These are phyloP conservation scores for Neonectria coccinea DNA, from an alignment of 2,329 filamentous ascomycete species.

Conservation along the genomic window DNA sequence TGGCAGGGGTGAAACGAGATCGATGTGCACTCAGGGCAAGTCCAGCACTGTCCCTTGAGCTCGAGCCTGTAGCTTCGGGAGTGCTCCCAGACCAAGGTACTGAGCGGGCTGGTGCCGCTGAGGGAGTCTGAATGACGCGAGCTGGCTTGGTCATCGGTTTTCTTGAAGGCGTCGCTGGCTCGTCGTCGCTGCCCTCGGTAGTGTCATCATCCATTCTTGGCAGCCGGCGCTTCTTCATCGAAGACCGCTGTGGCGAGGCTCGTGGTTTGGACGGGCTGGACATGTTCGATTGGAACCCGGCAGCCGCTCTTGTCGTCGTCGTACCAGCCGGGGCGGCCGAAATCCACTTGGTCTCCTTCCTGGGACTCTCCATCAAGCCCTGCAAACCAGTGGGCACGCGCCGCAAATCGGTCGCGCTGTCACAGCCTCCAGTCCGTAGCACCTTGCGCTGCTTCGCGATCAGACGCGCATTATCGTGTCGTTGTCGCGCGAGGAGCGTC, in stretches of 20 bases:
- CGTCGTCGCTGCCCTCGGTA: constrained; percentile 33
- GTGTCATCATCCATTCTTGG: constrained; percentile 31
- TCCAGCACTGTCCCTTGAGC: constrained; percentile 20
- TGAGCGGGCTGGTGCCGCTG: constrained; percentile 28
- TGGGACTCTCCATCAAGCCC: constrained; percentile 58
- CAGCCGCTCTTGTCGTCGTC: constrained; percentile 44
- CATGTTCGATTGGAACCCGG: constrained; percentile 42
- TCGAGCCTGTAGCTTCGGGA: constrained; percentile 26
- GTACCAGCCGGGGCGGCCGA: constrained; percentile 37
- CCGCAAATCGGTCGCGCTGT: constrained; percentile 29
- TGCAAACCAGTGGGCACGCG: constrained; percentile 52
- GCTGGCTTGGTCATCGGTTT: constrained; percentile 18
- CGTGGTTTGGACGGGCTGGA: constrained; percentile 31
- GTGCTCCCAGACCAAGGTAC: constrained; percentile 31
- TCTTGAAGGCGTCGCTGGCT: constrained; percentile 36
- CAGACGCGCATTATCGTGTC: constrained; percentile 37
- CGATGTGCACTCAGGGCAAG: constrained; percentile 9
- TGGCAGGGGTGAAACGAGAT: constrained; percentile 20
- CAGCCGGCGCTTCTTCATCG: constrained; percentile 31
- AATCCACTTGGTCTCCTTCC: constrained; percentile 48
- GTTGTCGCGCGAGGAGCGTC: constrained; percentile 43
- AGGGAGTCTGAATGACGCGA: constrained; percentile 18
- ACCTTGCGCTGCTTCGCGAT: constrained; percentile 43
- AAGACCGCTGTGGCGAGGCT: not conserved
- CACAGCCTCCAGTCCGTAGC: constrained; percentile 15